Conservation (phyloP, 139 green algal species). For the Desmodesmus armatus region DNA sequence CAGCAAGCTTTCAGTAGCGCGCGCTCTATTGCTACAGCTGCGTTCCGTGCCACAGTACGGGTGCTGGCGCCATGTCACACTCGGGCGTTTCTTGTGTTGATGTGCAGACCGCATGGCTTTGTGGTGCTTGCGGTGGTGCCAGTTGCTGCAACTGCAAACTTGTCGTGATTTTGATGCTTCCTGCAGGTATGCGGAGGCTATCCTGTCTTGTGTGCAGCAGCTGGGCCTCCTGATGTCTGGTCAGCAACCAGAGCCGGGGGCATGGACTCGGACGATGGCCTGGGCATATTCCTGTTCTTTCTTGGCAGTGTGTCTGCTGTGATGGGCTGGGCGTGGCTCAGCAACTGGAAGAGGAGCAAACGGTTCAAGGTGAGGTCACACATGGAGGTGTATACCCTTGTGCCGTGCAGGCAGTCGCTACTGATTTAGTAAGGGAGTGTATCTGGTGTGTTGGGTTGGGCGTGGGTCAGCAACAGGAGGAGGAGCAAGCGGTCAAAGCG, state of each 20-base stretch:
- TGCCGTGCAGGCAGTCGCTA: no score
- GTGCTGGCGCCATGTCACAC: no score
- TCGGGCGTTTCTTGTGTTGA: neutral
- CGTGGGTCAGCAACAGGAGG: neutral
- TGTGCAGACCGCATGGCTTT: no score
- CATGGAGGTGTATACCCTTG: neutral
- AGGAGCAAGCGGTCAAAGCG: conserved; percentile 6
- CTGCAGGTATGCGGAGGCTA: conserved; percentile 57
- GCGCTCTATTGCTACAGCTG: neutral
- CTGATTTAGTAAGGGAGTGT: conserved; percentile 48
- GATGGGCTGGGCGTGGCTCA: conserved; percentile 21
- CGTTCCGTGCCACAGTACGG: neutral
- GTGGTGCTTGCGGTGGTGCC: neutral
- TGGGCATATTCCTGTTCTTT: conserved; percentile 49
- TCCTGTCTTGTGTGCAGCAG: conserved; percentile 61
- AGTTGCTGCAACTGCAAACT: neutral
- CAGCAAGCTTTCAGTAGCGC: neutral
- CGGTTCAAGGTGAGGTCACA: conserved; percentile 16
- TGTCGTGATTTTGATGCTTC: no score
- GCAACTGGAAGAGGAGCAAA: neutral
- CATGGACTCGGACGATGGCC: conserved; percentile 43
- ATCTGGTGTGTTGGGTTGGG: conserved; percentile 32
- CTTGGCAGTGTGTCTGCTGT: conserved; percentile 41
- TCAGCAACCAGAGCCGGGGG: neutral
- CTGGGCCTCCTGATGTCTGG: conserved; percentile 66